phyloP scores from a whole-genome alignment of 108 stramenopile species.

The Epithemia pelagica region DNA sequence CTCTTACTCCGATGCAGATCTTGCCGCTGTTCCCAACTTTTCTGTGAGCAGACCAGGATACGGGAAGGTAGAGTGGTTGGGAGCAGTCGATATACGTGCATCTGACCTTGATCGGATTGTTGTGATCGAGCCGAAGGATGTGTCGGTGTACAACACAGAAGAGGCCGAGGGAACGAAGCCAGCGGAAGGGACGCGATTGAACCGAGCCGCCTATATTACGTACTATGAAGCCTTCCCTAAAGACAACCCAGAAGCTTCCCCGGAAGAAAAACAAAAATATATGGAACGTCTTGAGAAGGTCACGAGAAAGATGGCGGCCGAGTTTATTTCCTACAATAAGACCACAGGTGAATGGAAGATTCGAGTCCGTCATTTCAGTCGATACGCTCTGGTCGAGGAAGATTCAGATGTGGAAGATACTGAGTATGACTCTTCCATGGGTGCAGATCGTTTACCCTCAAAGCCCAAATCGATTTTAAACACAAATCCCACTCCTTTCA shows the following conservation, averaged over 20 bases:
- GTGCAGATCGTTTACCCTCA: slow-evolving; percentile 2
- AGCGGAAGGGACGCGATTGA: slow-evolving; percentile 71
- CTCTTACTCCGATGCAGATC: slow-evolving; percentile 75
- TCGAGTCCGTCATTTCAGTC: slow-evolving; percentile 88
- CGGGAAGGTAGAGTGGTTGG: slow-evolving; percentile 90
- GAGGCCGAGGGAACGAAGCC: slow-evolving; percentile 74
- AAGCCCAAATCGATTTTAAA: slow-evolving; percentile 3
- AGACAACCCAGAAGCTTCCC: slow-evolving; percentile 36
- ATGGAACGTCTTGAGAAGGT: slow-evolving; percentile 43
- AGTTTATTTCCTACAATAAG: slow-evolving; percentile 73
- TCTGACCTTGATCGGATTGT: slow-evolving; percentile 75
- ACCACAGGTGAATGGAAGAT: slow-evolving; percentile 83
- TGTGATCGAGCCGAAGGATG: slow-evolving; percentile 70
- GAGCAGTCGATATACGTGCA: slow-evolving; percentile 85
- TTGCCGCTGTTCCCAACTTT: slow-evolving; percentile 81
- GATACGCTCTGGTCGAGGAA: slow-evolving; percentile 80
- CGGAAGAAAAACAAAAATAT: slow-evolving; percentile 54
- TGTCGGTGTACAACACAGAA: slow-evolving; percentile 80
- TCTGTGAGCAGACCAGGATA: slow-evolving; percentile 56
- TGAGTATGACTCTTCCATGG: background rate
- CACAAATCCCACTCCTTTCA: slow-evolving; percentile 21
- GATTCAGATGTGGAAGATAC: slow-evolving; percentile 58
- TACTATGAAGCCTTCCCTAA: slow-evolving; percentile 66
- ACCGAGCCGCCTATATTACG: slow-evolving; percentile 85
- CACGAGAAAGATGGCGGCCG: slow-evolving; percentile 65